phyloP scores from a whole-genome alignment of 179 eudicot species.

The Patellifolia procumbens region DNA sequence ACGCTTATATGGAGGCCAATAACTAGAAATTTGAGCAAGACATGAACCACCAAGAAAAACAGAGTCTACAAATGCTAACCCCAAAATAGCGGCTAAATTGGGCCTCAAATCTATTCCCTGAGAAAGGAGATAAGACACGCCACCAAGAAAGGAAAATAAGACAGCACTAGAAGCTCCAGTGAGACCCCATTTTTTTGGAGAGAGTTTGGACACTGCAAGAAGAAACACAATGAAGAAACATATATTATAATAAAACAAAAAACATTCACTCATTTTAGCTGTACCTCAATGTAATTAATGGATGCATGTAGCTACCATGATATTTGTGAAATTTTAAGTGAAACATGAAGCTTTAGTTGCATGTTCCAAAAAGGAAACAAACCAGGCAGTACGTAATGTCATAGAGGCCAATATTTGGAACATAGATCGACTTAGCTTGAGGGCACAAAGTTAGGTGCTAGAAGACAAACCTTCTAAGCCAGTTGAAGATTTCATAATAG shows the following conservation, averaged over 20 bases:
- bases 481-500: slow-evolving; percentile 68
- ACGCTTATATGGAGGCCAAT: slow-evolving; percentile 92
- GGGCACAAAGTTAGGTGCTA: background rate
- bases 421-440: background rate
- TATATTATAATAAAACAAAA: background rate
- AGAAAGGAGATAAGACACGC: slow-evolving; percentile 67
- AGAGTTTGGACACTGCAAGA: slow-evolving; percentile 66
- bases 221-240: slow-evolving; percentile 16
- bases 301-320: background rate
- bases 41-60: slow-evolving; percentile 87
- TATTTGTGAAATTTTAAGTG: background rate
- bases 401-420: background rate
- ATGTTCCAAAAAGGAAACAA: background rate
- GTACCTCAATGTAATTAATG: background rate
- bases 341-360: background rate
- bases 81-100: slow-evolving; percentile 70
- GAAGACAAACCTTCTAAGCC: slow-evolving; percentile 76
- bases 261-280: background rate
- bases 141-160: slow-evolving; percentile 65
- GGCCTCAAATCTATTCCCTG: slow-evolving; percentile 92
- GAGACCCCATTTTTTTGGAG: slow-evolving; percentile 97
- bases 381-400: background rate
- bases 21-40: slow-evolving; percentile 87
- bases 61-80: slow-evolving; percentile 66
- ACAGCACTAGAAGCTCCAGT: slow-evolving; percentile 67